Conservation (phyloP, 2,329 filamentous ascomycete species). For the Colletotrichum sp. region DNA sequence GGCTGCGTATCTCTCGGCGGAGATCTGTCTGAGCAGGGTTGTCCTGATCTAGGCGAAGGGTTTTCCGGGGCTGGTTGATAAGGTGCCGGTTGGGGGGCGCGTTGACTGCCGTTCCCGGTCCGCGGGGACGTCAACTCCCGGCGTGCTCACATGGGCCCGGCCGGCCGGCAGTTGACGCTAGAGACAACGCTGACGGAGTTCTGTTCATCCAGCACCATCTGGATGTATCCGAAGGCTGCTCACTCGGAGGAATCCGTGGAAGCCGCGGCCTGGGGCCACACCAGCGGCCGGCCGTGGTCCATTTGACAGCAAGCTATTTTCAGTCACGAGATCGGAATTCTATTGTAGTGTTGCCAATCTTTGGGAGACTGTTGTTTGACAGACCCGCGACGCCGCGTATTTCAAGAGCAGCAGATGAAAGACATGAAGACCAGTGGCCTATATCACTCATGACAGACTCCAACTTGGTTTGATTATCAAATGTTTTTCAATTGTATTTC, state of each 20-base stretch:
- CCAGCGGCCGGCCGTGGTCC: rapidly evolving
- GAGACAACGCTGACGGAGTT: rapidly evolving
- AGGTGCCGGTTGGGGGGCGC: not conserved
- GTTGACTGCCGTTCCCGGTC: not conserved
- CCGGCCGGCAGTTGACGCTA: not conserved
- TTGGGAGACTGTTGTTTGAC: not conserved
- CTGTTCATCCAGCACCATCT: not conserved
- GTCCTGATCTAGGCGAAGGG: not conserved
- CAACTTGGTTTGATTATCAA: not conserved
- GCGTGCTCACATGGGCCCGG: not conserved
- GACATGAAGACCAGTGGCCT: not conserved
- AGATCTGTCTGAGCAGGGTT: not conserved
- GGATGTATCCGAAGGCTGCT: not conserved
- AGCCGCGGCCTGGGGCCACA: not conserved
- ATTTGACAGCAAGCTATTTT: not conserved
- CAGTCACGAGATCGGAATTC: not conserved
- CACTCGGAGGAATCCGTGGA: not conserved
- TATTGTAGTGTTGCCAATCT: not conserved
- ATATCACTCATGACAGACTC: rapidly evolving
- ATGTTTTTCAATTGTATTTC: not conserved
- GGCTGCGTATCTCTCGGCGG: not conserved
- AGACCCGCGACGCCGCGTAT: not conserved
- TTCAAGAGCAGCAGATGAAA: not conserved
- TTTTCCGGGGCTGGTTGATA: not conserved
- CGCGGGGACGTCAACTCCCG: not conserved